phyloP scores from a whole-genome alignment of 805 yeast genomes.

The Hanseniaspora pseudoguilliermondii region DNA sequence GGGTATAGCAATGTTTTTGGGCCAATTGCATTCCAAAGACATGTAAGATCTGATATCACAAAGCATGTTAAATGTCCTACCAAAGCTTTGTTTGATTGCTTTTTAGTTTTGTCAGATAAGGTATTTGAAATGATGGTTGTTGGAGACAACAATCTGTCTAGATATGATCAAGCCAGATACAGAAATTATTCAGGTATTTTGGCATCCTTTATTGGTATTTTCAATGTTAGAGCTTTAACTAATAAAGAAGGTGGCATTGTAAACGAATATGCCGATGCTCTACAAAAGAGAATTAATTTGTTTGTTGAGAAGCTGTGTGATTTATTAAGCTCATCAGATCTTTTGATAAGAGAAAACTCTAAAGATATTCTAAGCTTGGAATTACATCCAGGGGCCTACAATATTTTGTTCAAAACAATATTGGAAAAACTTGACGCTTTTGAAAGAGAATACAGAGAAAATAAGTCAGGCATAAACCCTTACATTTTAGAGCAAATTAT shows the following conservation, averaged over 20 bases:
- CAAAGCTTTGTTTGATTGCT: constrained; percentile 23
- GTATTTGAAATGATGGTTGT: constrained; percentile 19
- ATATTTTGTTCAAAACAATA: constrained; percentile 30
- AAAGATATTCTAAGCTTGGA: constrained; percentile 60
- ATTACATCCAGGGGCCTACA: constrained; percentile 45
- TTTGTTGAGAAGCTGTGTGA: constrained; percentile 41
- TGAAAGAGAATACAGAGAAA: constrained; percentile 19
- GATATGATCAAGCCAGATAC: constrained; percentile 36
- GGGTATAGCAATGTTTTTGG: constrained; percentile 51
- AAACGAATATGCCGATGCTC: constrained; percentile 20
- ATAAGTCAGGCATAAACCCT: constrained; percentile 23
- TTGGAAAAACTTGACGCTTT: constrained; percentile 28
- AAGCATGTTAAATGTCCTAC: constrained; percentile 21
- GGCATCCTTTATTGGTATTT: constrained; percentile 57
- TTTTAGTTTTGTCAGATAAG: constrained; percentile 29
- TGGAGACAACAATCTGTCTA: constrained; percentile 19
- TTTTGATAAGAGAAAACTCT: constrained; percentile 53
- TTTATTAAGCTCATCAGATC: constrained; percentile 37
- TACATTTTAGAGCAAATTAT: constrained; percentile 38
- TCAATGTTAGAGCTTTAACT: constrained; percentile 28
- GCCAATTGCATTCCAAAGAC: constrained; percentile 59
- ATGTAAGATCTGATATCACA: constrained; percentile 36
- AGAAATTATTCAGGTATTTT: constrained; percentile 61
- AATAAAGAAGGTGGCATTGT: constrained; percentile 14
- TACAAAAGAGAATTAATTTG: constrained; percentile 29